These are phyloP conservation scores for Globisporangium viniferum DNA, from an alignment of 352 stramenopile species.

Conservation along the genomic window DNA sequence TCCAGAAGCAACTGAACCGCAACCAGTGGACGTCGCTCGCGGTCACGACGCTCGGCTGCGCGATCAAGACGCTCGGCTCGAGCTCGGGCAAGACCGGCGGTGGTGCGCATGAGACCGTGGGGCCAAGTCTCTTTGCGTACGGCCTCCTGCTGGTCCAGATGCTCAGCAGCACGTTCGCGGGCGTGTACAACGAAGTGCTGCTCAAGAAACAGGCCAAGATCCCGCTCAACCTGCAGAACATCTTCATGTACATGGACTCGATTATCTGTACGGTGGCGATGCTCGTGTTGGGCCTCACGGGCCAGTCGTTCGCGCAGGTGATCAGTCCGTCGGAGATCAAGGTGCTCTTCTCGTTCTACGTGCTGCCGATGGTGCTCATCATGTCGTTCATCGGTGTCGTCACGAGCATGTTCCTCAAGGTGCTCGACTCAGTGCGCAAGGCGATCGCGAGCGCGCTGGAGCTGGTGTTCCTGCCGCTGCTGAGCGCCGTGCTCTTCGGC, in stretches of 20 bases:
- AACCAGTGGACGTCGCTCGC: conserved; percentile 76
- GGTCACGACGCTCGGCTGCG: conserved; percentile 69
- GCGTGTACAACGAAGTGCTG: conserved; percentile 82
- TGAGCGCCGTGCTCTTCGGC: conserved; percentile 62
- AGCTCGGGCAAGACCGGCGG: conserved; percentile 1
- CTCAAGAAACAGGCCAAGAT: conserved; percentile 75
- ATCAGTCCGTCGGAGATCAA: conserved; percentile 42
- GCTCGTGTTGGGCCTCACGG: conserved; percentile 65
- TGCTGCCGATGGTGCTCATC: conserved; percentile 80
- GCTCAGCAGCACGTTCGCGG: conserved; percentile 77
- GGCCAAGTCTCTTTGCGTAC: conserved; percentile 47
- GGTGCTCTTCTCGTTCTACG: conserved; percentile 68
- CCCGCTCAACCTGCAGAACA: conserved; percentile 75
- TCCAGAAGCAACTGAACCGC: conserved; percentile 62
- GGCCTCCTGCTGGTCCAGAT: conserved; percentile 66
- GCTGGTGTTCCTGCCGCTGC: conserved; percentile 65
- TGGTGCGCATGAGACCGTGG: not conserved
- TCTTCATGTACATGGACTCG: conserved; percentile 86
- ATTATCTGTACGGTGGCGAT: conserved; percentile 67
- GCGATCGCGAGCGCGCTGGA: conserved; percentile 75
- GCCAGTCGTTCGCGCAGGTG: conserved; percentile 59
- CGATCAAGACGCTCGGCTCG: conserved; percentile 70
- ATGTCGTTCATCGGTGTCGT: conserved; percentile 81
- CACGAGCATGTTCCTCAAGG: conserved; percentile 79
- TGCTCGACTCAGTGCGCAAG: conserved; percentile 77